phyloP scores from a whole-genome alignment of 768 basidiomycete genomes.

The Russula sp. region DNA sequence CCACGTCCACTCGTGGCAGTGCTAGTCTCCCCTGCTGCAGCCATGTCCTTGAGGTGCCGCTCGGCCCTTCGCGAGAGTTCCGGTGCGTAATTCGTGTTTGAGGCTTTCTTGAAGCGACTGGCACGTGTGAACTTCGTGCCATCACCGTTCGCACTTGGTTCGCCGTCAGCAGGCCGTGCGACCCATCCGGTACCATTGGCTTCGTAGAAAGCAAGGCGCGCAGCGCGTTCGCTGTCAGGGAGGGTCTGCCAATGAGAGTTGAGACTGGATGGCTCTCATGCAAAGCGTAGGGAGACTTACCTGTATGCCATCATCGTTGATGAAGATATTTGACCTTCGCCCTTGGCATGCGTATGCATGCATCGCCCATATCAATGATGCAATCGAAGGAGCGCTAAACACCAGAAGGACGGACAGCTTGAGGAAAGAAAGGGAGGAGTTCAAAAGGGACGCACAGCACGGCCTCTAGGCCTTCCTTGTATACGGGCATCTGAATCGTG shows the following conservation, averaged over 20 bases:
- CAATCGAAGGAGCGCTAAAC: conserved; percentile 40
- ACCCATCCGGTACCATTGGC: conserved; percentile 55
- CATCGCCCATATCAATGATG: conserved; percentile 54
- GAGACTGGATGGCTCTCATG: not conserved
- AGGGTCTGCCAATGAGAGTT: conserved; percentile 29
- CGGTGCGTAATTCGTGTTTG: conserved; percentile 45
- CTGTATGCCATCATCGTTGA: conserved; percentile 60
- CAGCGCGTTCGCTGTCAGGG: conserved; percentile 40
- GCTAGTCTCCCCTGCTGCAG: conserved; percentile 2
- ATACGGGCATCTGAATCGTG: conserved; percentile 54
- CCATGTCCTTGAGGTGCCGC: conserved; percentile 32
- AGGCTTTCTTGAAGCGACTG: conserved; percentile 46
- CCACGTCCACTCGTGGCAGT: conserved; percentile 24
- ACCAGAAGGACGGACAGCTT: not conserved
- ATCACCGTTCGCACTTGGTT: conserved; percentile 29
- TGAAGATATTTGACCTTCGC: conserved; percentile 51
- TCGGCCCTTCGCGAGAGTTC: conserved; percentile 32
- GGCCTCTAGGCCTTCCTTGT: conserved; percentile 48
- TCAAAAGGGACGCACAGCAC: conserved; percentile 38
- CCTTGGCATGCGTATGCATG: conserved; percentile 61
- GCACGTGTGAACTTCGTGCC: conserved; percentile 40
- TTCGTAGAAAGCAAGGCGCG: conserved; percentile 48
- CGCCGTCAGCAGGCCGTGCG: conserved; percentile 49
- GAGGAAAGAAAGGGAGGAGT: not conserved
- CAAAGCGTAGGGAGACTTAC: conserved; percentile 22